These are phyloP conservation scores for Yamadazyma membranifaciens DNA, from an alignment of 1,139 yeast genomes.

Conservation along the genomic window DNA sequence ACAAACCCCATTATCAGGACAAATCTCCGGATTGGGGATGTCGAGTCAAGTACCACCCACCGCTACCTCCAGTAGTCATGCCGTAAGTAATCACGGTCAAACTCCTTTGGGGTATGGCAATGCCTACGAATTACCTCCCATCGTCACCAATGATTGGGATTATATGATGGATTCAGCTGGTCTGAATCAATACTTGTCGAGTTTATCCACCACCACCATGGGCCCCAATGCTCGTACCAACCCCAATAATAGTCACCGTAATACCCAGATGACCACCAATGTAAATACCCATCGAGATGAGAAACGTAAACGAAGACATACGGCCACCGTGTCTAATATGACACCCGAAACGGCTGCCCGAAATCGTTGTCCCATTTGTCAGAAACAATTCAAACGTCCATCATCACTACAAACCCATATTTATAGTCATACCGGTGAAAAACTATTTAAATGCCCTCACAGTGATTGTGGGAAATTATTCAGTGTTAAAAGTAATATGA, in stretches of 20 bases:
- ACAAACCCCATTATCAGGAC: neutral
- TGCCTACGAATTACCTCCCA: constrained; percentile 9
- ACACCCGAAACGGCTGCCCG: constrained; percentile 33
- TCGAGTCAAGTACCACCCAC: too few species aligned
- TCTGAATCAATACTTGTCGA: neutral
- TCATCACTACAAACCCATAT: constrained; percentile 77
- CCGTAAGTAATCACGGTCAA: neutral
- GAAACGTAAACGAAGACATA: constrained; percentile 17
- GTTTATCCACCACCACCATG: neutral
- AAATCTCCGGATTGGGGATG: neutral
- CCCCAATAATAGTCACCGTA: neutral
- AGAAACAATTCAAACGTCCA: constrained; percentile 77
- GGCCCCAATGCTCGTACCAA: neutral
- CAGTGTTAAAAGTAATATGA: constrained; percentile 76
- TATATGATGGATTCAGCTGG: neutral
- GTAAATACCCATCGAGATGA: too few species aligned
- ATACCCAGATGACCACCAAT: neutral
- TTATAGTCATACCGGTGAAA: constrained; percentile 85
- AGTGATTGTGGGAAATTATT: constrained; percentile 68
- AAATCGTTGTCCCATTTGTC: constrained; percentile 64
- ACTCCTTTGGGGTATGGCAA: neutral
- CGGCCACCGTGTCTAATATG: constrained; percentile 26
- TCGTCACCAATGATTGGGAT: constrained; percentile 7
- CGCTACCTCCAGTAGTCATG: too few species aligned
- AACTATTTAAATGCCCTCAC: constrained; percentile 70